A percentile compares a stretch with the other conserved stretches of the same genome.
phyloP scores from a whole-genome alignment of 2,329 filamentous ascomycete species.

The Neofusicoccum sp. region DNA sequence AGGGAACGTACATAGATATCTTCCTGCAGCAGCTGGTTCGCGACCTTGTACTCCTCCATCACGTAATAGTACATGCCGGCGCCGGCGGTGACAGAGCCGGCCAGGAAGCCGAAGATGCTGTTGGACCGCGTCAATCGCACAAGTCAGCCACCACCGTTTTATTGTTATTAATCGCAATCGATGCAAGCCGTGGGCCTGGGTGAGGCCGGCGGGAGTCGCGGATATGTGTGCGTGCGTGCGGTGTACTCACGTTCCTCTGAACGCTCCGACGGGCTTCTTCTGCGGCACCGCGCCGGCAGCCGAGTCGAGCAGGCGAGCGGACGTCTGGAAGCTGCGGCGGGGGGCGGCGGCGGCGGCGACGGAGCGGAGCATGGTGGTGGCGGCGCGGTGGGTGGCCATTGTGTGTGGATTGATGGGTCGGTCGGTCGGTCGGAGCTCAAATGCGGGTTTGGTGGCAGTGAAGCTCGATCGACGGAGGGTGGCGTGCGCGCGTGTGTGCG shows the following conservation, averaged over 20 bases:
- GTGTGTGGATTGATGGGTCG: slow-evolving; percentile 2
- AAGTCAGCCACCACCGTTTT: background rate
- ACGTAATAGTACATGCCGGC: slow-evolving; percentile 88
- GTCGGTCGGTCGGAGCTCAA: background rate
- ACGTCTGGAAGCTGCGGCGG: slow-evolving; percentile 41
- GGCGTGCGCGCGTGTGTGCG: background rate
- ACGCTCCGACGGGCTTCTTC: slow-evolving; percentile 68
- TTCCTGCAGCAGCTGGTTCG: slow-evolving; percentile 89
- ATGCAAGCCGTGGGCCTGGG: background rate
- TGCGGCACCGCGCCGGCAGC: slow-evolving; percentile 34
- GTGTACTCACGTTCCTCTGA: slow-evolving; percentile 64
- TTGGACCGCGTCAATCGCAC: background rate
- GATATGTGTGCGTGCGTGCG: background rate
- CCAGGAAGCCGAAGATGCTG: slow-evolving; percentile 88
- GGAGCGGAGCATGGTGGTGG: slow-evolving; percentile 31
- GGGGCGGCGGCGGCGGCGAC: slow-evolving; percentile 31
- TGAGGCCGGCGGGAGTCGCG: background rate
- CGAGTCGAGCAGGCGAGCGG: slow-evolving; percentile 20
- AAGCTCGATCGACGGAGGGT: background rate
- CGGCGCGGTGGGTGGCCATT: slow-evolving; percentile 48
- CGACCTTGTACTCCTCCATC: slow-evolving; percentile 86
- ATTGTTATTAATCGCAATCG: background rate
- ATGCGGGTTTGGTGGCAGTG: background rate
- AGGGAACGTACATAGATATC: slow-evolving; percentile 87
- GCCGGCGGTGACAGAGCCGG: slow-evolving; percentile 77